These are phyloP conservation scores for Xerocomus spinulosus DNA, from an alignment of 768 basidiomycete species.

Conservation along the genomic window DNA sequence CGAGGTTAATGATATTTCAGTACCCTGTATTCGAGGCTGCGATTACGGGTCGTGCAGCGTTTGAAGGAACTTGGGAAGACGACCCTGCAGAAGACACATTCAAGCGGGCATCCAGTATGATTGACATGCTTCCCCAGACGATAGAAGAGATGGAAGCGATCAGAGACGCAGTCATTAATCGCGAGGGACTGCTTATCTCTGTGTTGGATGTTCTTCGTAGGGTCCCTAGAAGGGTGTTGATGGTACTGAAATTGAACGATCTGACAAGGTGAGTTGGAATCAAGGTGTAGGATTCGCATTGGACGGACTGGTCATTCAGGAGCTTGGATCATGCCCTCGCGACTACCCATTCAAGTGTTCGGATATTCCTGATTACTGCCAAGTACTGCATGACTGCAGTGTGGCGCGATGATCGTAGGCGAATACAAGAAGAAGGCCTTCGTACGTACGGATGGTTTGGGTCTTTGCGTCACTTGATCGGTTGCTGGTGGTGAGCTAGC, in stretches of 20 bases:
- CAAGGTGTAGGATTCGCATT: neutral
- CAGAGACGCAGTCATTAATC: conserved; percentile 73
- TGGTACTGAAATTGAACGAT: conserved; percentile 85
- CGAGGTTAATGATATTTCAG: conserved; percentile 35
- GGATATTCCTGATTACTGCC: conserved; percentile 89
- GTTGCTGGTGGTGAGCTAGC: conserved; percentile 65
- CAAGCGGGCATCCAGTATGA: conserved; percentile 67
- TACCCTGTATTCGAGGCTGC: conserved; percentile 95
- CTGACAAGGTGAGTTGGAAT: conserved; percentile 54
- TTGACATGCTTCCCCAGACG: conserved; percentile 68
- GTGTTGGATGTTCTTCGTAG: conserved; percentile 85
- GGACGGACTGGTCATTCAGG: conserved; percentile 33
- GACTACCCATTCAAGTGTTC: conserved; percentile 83
- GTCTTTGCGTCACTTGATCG: conserved; percentile 52
- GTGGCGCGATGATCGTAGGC: conserved; percentile 64
- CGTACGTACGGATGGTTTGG: conserved; percentile 39
- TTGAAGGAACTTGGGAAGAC: conserved; percentile 57
- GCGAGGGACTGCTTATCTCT: conserved; percentile 77
- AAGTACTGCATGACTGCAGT: conserved; percentile 81
- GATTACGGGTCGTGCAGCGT: conserved; percentile 75
- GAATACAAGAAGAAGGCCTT: conserved; percentile 49
- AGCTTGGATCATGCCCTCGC: conserved; percentile 79
- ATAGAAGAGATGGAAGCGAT: conserved; percentile 79
- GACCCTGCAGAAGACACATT: conserved; percentile 34
- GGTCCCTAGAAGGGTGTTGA: conserved; percentile 78